Base-by-base conservation (phyloP, 371 early-diverging fungal genomes). In the Phascolomyces articulosus region DNA sequence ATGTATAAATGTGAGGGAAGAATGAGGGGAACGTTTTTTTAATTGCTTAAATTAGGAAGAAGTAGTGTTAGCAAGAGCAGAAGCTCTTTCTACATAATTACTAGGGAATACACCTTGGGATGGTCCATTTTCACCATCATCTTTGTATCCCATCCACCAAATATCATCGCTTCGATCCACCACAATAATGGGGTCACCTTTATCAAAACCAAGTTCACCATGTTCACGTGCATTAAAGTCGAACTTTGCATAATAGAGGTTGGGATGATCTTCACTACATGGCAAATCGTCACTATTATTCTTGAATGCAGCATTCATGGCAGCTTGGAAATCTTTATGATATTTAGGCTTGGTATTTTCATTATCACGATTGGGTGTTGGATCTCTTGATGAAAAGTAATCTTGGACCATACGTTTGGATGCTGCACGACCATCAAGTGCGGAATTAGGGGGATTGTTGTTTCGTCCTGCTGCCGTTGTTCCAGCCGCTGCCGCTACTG, bases 121-220 rank as follows among this genome's bases (percentile, higher is more conserved):
- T 18, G 66, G 73, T 11, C 65, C 65, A 28, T 59, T 23, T 10
- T 79, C 83, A 55, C 84, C 75, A 62, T 84, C 82, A 53, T 87
- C 84, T 69, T 89, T 85, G 51, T 90, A 87, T 15, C 93, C 93
- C 86, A 90, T 86, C 93, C 93, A 93, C 93, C 93, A 93, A 53
- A 92, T 87, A 72, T 91, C 92, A 69, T 93, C 91, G 62, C 86
- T 90, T 59, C 85, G 82, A 68, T 93, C 93, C 8, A 89, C 83
- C 3, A 93, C 93, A 75, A 91, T 82, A 60, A 93, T 89, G 0
- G 86, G 83, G 67, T 91, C 91, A 23, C 89, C 89, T 16, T 89
- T 87, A 15, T 82, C 74, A 73, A 92, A 91, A 1, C 91, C 92
- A 47, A 93, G 80, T 68, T 93, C 93, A 21, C 92, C 92, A 21